These are phyloP conservation scores for Suillus weaverae DNA, from an alignment of 768 basidiomycete genomes.

Conservation along the genomic window DNA sequence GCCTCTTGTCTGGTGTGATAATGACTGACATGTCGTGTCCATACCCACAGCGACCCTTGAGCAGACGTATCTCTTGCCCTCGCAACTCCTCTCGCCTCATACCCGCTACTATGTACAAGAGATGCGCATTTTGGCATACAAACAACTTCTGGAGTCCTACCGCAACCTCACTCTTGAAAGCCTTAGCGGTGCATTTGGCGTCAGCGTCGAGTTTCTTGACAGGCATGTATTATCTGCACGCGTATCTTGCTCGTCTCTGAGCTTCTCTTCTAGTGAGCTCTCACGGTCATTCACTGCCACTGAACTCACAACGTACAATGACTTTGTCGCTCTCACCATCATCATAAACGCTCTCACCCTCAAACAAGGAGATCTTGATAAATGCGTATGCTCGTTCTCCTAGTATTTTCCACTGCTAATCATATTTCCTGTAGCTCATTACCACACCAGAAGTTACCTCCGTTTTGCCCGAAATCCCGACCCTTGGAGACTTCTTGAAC, in stretches of 20 bases:
- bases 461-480: slow-evolving; percentile 78
- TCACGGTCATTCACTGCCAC: slow-evolving; percentile 92
- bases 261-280: slow-evolving; percentile 64
- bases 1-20: slow-evolving; percentile 11
- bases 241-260: neutral
- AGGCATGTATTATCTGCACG: slow-evolving; percentile 46
- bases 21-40: slow-evolving; percentile 1
- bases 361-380: slow-evolving; percentile 84
- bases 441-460: slow-evolving; percentile 84
- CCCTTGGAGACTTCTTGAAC: slow-evolving; percentile 79
- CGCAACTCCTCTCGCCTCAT: slow-evolving; percentile 82
- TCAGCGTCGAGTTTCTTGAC: slow-evolving; percentile 85
- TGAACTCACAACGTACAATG: slow-evolving; percentile 56
- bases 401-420: neutral
- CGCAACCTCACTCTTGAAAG: slow-evolving; percentile 86
- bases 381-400: slow-evolving; percentile 56
- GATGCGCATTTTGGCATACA: slow-evolving; percentile 93
- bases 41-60: slow-evolving; percentile 73
- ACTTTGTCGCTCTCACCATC: slow-evolving; percentile 69
- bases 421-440: slow-evolving; percentile 58
- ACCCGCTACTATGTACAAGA: slow-evolving; percentile 90
- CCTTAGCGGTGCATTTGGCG: slow-evolving; percentile 85
- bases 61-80: slow-evolving; percentile 83
- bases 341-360: slow-evolving; percentile 76
- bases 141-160: slow-evolving; percentile 90